Evolutionary conservation across 306 rosid species (phyloP).

Genomic region (Corylus heterophylla): DNA sequence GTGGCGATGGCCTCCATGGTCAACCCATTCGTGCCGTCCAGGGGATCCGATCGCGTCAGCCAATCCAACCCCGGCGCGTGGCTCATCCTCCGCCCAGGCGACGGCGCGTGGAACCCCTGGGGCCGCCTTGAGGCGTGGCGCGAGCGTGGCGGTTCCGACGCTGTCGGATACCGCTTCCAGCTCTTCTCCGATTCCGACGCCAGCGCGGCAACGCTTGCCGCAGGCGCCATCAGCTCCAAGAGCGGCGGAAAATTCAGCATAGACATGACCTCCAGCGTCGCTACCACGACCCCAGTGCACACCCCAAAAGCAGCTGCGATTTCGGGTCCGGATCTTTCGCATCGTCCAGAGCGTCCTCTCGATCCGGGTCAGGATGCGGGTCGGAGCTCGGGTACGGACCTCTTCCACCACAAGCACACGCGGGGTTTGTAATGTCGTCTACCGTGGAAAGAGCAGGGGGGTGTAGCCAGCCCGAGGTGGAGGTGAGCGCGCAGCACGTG

Average conservation of each 20-base stretch:
- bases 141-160: slow-evolving; percentile 62
- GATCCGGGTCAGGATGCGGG: slow-evolving; percentile 41
- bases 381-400: slow-evolving; percentile 58
- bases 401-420: slow-evolving; percentile 62
- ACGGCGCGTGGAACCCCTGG: slow-evolving; percentile 67
- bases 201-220: slow-evolving; percentile 49
- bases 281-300: slow-evolving; percentile 55
- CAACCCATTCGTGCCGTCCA: slow-evolving; percentile 67
- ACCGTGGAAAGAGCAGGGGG: slow-evolving; percentile 50
- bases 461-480: slow-evolving; percentile 59
- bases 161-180: slow-evolving; percentile 61
- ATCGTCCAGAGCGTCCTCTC: slow-evolving; percentile 21
- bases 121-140: slow-evolving; percentile 78
- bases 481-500: slow-evolving; percentile 58
- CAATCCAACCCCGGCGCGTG: slow-evolving; percentile 72
- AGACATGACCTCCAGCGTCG: slow-evolving; percentile 44
- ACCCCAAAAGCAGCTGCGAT: slow-evolving; percentile 67
- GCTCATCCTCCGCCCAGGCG: slow-evolving; percentile 69
- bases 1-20: slow-evolving; percentile 76
- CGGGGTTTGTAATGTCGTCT: slow-evolving; percentile 66
- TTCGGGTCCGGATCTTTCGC: slow-evolving; percentile 35
- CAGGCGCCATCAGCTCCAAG: slow-evolving; percentile 45
- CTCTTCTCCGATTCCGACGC: slow-evolving; percentile 44
- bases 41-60: slow-evolving; percentile 65
- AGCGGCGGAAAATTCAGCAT: slow-evolving; percentile 59